Base-by-base conservation (phyloP, 2,329 filamentous ascomycete genomes). In the Cytospora chrysosperma region DNA sequence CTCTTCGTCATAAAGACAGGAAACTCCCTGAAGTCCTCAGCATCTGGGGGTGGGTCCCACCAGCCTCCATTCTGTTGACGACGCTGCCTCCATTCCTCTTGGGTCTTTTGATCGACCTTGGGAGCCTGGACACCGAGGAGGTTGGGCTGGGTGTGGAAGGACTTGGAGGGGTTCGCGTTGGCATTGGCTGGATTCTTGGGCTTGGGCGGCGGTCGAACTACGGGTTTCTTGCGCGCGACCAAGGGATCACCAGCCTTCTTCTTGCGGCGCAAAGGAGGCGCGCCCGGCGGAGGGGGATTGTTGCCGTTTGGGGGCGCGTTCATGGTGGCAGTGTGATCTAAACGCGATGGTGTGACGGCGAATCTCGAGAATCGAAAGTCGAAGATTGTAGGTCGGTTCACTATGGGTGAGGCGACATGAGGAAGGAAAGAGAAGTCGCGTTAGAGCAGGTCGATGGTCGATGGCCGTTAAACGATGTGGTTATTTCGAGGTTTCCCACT, bases 1-100 rank as follows among this genome's bases (percentile, higher is more conserved):
- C 88, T 88, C 76, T 96, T 96, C 8, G 92, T 96, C 8, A 93
- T 91, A 68, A 92, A 86, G 21, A 98, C 82, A 17, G 92, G 91
- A 69, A 82, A 82, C 49, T 84, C 81, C 17, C 69, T 77, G 70
- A 88, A 88, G 26, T 77, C 75, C 28, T 72, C 74, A 1, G 75
- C 78, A 0, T 73, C 71, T 2, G 80, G 78, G 2, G 81, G 77
- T 30, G 82, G 78, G 53, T 82, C 78, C 4, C 83, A 84, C 86
- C 86, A 88, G 51, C 86, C 86, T 50, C 80, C 82, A 69, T 83
- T 79, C 66, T 78, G 75, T 62, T 74, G 73, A 54, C 80, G 81
- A 62, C 76, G 72, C 37, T 75, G 76, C 56, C 81, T 79, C 27
- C 79, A 77, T 27, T 71, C 71, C 55, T 70, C 68, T 50, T 73